A percentile compares a stretch with the other conserved stretches of the same genome.
These are phyloP conservation scores for Lactifluus pinguis DNA, from an alignment of 768 basidiomycete genomes.

Conservation along the genomic window DNA sequence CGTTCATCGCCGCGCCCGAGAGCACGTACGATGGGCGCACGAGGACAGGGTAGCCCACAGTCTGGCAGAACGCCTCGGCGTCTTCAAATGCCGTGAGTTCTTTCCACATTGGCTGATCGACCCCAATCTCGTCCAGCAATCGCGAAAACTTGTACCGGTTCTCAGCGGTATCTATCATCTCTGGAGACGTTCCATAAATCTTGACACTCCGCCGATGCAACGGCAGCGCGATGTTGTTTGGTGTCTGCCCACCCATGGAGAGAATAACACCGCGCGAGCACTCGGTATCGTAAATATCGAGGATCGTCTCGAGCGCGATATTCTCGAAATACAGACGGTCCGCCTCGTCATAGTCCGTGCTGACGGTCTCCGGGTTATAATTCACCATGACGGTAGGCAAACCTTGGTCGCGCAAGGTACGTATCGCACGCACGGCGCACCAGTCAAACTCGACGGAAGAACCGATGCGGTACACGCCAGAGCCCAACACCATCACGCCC, in stretches of 20 bases:
- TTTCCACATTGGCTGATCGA: conserved; percentile 97
- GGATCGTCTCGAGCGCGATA: conserved; percentile 90
- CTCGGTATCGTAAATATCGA: conserved; percentile 94
- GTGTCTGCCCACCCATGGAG: conserved; percentile 97
- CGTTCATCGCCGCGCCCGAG: conserved; percentile 99
- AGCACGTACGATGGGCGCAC: conserved; percentile 97
- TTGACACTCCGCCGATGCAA: conserved; percentile 96
- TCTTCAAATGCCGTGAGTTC: conserved; percentile 88
- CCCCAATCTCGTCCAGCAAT: conserved; percentile 93
- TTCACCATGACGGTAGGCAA: conserved; percentile 98
- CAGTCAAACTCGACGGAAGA: conserved; percentile 99
- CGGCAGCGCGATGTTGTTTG: conserved; percentile 96
- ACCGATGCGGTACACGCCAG: conserved; percentile 97
- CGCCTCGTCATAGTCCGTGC: conserved; percentile 98
- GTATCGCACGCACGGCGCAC: conserved; percentile 96
- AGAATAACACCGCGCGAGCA: conserved; percentile 85
- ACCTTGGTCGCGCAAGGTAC: conserved; percentile 91
- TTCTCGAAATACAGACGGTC: conserved; percentile 99
- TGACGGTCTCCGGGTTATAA: conserved; percentile 99
- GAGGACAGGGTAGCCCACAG: conserved; percentile 91
- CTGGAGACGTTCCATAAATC: conserved; percentile 96
- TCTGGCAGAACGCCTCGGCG: conserved; percentile 81
- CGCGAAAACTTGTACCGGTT: conserved; percentile 99
- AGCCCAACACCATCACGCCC: conserved; percentile 95
- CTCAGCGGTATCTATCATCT: conserved; percentile 99